Evolutionary conservation across 495 filamentous ascomycete species (phyloP).

Genomic region (Daldinia concentrica): DNA sequence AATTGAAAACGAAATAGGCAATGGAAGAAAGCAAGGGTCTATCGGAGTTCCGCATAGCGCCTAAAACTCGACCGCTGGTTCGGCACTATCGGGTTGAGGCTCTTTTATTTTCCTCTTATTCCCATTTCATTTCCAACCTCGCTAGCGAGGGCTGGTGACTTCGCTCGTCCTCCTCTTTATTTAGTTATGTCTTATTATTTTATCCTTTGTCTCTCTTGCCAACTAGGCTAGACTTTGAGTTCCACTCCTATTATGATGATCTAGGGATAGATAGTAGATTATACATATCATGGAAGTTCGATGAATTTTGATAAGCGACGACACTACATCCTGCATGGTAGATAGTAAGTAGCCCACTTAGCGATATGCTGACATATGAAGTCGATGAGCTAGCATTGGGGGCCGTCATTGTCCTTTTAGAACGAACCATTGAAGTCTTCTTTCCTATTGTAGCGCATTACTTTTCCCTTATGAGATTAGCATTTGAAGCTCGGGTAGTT

Average conservation of each 20-base stretch:
- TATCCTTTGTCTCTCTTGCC: constrained; percentile 4
- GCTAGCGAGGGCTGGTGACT: neutral
- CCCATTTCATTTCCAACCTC: neutral
- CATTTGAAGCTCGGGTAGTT: neutral
- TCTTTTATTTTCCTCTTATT: neutral
- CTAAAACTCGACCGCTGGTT: constrained; percentile 4
- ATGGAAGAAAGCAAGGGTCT: neutral
- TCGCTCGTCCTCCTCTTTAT: neutral
- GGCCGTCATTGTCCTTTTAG: neutral
- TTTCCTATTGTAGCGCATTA: neutral
- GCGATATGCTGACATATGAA: neutral
- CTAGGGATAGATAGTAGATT: constrained; percentile 6
- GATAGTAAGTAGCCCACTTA: neutral
- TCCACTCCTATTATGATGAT: constrained; percentile 11
- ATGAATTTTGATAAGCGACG: neutral
- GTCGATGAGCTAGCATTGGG: neutral
- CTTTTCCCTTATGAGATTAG: neutral
- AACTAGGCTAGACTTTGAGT: neutral
- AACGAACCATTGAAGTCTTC: neutral
- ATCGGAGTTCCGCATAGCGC: constrained; percentile 18
- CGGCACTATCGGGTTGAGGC: constrained; percentile 24
- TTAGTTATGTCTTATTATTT: constrained; percentile 19
- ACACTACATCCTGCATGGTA: neutral
- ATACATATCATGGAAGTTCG: neutral
- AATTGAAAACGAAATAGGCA: neutral